These are phyloP conservation scores for Camellia oleifera DNA, from an alignment of 179 eudicot species.

Conservation along the genomic window DNA sequence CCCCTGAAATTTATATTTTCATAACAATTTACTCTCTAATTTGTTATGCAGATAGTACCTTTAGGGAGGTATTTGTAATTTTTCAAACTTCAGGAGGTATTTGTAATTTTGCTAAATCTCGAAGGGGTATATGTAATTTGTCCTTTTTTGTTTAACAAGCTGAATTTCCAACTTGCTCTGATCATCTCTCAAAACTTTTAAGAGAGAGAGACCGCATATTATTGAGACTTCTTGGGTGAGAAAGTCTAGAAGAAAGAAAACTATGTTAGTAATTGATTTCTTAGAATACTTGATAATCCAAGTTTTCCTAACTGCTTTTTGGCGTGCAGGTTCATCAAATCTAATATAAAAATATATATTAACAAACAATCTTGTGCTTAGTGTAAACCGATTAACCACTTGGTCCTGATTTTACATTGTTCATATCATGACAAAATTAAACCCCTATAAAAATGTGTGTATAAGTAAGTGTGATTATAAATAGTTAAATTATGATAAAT, in stretches of 20 bases:
- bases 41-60: too few species aligned
- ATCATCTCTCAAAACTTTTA: background rate
- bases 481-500: too few species aligned
- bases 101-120: too few species aligned
- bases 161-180: background rate
- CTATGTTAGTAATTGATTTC: background rate
- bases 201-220: background rate
- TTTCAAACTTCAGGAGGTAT: too few species aligned
- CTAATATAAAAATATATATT: background rate
- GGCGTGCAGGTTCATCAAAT: background rate
- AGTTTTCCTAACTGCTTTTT: background rate
- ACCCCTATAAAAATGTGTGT: background rate
- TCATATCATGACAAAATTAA: slow-evolving; percentile 2
- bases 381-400: background rate
- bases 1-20: too few species aligned
- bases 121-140: too few species aligned
- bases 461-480: too few species aligned
- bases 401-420: background rate
- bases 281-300: background rate
- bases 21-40: too few species aligned
- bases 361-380: background rate
- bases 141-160: too few species aligned
- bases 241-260: background rate
- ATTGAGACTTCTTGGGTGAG: background rate
- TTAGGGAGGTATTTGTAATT: too few species aligned